A percentile compares a stretch with the other conserved stretches of the same genome.
Evolutionary conservation across 2,329 filamentous ascomycete genomes (phyloP).

Genomic region (Teratosphaeriaceae sp.): DNA sequence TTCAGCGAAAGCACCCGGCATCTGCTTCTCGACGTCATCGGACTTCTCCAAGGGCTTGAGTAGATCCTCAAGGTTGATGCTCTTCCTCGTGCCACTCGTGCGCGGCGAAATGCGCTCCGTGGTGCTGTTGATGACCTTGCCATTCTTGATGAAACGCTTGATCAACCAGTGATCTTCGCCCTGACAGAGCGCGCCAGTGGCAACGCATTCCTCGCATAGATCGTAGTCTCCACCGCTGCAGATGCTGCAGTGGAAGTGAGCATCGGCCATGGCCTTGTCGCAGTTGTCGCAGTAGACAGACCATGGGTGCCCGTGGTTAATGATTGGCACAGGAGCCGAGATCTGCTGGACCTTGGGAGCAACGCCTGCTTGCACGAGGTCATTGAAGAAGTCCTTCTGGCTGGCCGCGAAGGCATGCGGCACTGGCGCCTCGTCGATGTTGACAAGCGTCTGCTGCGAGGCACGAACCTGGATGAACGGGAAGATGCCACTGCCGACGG

Average conservation of each 20-base stretch:
- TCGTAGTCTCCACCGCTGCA: conserved; percentile 95
- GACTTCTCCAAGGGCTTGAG: conserved; percentile 14
- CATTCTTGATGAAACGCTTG: conserved; percentile 75
- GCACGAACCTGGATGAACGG: conserved; percentile 30
- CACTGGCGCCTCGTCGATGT: conserved; percentile 33
- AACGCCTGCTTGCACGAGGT: conserved; percentile 15
- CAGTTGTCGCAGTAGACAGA: conserved; percentile 94
- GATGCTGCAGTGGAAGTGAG: conserved; percentile 89
- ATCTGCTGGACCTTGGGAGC: conserved; percentile 19
- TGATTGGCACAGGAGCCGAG: background rate
- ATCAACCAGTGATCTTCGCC: conserved; percentile 86
- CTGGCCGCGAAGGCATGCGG: conserved; percentile 33
- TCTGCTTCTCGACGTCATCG: conserved; percentile 21
- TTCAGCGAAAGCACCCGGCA: conserved; percentile 40
- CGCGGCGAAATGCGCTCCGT: conserved; percentile 63
- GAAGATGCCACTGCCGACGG: conserved; percentile 31
- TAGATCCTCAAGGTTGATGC: conserved; percentile 12
- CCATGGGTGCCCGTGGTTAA: conserved; percentile 46
- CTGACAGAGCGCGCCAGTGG: conserved; percentile 68
- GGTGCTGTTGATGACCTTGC: conserved; percentile 73
- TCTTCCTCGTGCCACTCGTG: conserved; percentile 23
- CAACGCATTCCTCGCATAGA: conserved; percentile 74
- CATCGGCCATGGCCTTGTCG: conserved; percentile 66
- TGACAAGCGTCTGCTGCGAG: conserved; percentile 23
- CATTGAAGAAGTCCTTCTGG: conserved; percentile 18